Evolutionary conservation across 2,329 filamentous ascomycete species (phyloP).

Genomic region (Hypoxylon sp.): DNA sequence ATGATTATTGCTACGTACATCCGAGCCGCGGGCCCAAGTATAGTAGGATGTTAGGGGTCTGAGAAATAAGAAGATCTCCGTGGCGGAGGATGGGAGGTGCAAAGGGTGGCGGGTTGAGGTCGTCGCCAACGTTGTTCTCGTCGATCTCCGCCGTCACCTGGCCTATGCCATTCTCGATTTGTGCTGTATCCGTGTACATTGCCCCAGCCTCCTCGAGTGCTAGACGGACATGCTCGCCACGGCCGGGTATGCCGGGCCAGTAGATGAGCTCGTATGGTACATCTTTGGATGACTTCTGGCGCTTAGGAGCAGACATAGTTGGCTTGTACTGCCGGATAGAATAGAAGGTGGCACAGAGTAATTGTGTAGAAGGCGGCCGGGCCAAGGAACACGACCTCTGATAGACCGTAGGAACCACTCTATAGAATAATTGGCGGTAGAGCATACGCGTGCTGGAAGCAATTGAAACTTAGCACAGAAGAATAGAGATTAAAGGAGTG

Average conservation of each 20-base stretch:
- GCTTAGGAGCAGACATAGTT: constrained; percentile 52
- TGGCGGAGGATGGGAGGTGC: constrained; percentile 76
- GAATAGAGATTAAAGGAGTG: background rate
- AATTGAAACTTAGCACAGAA: background rate
- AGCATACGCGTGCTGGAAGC: constrained; percentile 9
- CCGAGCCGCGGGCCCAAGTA: constrained; percentile 75
- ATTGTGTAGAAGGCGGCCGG: background rate
- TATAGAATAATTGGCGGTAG: constrained; percentile 16
- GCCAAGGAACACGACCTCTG: background rate
- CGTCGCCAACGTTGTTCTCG: constrained; percentile 61
- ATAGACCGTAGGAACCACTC: background rate
- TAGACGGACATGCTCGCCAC: constrained; percentile 80
- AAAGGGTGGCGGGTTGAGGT: constrained; percentile 72
- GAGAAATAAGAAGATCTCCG: constrained; percentile 72
- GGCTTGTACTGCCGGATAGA: background rate
- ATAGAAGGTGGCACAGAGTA: background rate
- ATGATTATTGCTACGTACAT: constrained; percentile 32
- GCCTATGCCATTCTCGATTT: constrained; percentile 63
- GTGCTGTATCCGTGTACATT: constrained; percentile 72
- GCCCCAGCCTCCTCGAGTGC: constrained; percentile 76
- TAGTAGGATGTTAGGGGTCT: constrained; percentile 79
- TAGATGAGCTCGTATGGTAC: constrained; percentile 75
- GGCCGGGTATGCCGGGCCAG: constrained; percentile 78
- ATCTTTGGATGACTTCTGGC: constrained; percentile 59
- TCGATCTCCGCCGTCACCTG: constrained; percentile 64